Evolutionary conservation across 257 asterid genomes (phyloP).

Genomic region (Eucommia ulmoides): DNA sequence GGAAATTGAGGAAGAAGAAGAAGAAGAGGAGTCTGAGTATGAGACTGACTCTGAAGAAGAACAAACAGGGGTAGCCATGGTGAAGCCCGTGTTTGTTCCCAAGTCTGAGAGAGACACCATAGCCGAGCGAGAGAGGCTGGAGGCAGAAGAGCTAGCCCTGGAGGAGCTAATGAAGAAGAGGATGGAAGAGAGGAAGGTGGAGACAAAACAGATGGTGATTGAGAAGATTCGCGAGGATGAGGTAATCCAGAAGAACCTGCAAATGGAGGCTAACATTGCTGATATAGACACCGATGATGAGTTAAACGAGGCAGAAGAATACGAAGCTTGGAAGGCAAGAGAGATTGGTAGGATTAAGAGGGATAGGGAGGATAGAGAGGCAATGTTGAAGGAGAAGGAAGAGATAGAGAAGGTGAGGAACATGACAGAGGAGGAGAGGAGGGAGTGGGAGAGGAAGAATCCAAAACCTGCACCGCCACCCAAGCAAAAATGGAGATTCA

Average conservation of each 20-base stretch:
- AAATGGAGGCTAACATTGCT: constrained; percentile 54
- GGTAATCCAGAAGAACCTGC: constrained; percentile 72
- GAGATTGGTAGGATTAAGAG: constrained; percentile 96
- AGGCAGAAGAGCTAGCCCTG: constrained; percentile 75
- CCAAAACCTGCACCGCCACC: constrained; percentile 35
- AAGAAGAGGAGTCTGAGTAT: constrained; percentile 60
- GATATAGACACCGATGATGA: constrained; percentile 96
- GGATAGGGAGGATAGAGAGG: constrained; percentile 82
- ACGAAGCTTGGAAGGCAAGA: constrained; percentile 91
- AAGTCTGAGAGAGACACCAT: constrained; percentile 74
- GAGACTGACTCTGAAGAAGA: constrained; percentile 94
- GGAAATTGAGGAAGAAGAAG: constrained; percentile 58
- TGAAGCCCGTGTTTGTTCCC: constrained; percentile 75
- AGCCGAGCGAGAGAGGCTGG: constrained; percentile 83
- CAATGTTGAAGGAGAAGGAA: constrained; percentile 73
- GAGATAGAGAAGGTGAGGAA: constrained; percentile 87
- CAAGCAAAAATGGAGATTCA: constrained; percentile 74
- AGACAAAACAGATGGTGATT: constrained; percentile 64
- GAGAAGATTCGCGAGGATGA: constrained; percentile 80
- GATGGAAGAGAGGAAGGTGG: constrained; percentile 66
- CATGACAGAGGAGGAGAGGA: constrained; percentile 94
- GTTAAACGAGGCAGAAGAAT: constrained; percentile 80
- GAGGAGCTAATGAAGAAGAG: constrained; percentile 63
- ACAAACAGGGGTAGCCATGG: constrained; percentile 50
- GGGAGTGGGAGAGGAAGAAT: constrained; percentile 97